Evolutionary conservation across 2,329 filamentous ascomycete genomes (phyloP), one percentile per base, ranked within the genome.

Genomic region (Hypoxylon sp.): DNA sequence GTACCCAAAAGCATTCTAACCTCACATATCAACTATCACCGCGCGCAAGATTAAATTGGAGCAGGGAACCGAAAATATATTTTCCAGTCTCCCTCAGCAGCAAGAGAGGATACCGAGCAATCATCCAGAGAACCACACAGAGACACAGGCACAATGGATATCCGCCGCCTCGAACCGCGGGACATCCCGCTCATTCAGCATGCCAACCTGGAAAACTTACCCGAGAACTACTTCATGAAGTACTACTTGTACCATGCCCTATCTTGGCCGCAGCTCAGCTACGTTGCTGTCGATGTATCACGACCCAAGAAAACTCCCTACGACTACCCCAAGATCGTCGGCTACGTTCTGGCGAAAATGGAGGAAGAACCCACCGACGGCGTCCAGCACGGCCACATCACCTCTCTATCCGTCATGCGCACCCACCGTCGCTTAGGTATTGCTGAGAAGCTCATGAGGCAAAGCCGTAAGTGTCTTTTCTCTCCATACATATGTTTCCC

Each of bases 221-320:
- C 96, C 72, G 96, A 99, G 82, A 99, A 99, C 86, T 99, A 99
- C 88, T 98, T 98, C 81, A 93, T 97, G 83, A 99, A 99, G 87
- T 99, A 99, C 87, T 99, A 99, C 85, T 90, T 99, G 77, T 99
- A 99, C 88, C 96, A 99, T 82, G 94, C 95, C 14, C 90, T 98
- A 73, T 97, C 94, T 75, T 99, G 96, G 96, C 96, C 96, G 49
- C 95, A 98, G 83, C 89, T 99, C 72, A 95, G 91, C 82, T 98
- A 94, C 82, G 95, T 99, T 63, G 96, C 96, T 74, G 94, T 99
- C 75, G 95, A 98, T 80, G 90, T 94, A 63, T 92, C 91, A 19
- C 89, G 93, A 36, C 92, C 93, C 34, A 87, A 87, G 74, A 91
- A 91, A 79, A 89, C 90, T 0, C 90, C 91, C 50, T 92, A 95